These are phyloP conservation scores for Pneumocystis jirovecii DNA, from an alignment of 1,139 yeast species.

Conservation along the genomic window DNA sequence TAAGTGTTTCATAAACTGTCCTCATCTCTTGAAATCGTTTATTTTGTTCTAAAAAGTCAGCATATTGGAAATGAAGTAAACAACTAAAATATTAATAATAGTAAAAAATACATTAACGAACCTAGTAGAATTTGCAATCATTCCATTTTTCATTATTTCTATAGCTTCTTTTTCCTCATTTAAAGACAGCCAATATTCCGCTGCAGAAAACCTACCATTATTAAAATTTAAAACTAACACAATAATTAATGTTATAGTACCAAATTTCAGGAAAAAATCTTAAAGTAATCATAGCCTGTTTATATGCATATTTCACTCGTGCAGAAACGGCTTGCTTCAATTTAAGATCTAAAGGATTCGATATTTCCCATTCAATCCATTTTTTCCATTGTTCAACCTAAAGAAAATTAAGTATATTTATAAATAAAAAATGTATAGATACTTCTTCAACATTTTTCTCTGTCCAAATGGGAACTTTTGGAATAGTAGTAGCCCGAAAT, in stretches of 20 bases:
- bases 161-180: constrained; percentile 23
- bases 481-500: constrained; percentile 28
- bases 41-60: constrained; percentile 55
- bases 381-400: constrained; percentile 42
- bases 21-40: constrained; percentile 40
- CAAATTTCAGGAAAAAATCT: constrained; percentile 72
- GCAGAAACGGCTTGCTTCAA: constrained; percentile 27
- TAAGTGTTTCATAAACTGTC: constrained; percentile 36
- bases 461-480: constrained; percentile 27
- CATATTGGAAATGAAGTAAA: constrained; percentile 48
- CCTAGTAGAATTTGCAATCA: constrained; percentile 49
- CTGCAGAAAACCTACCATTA: constrained; percentile 1
- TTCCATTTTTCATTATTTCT: constrained; percentile 39
- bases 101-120: not conserved
- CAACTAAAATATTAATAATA: constrained; percentile 26
- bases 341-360: constrained; percentile 48
- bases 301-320: constrained; percentile 60
- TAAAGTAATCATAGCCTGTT: constrained; percentile 53
- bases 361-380: constrained; percentile 70
- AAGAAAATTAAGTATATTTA: not conserved
- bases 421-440: not conserved
- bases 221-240: constrained; percentile 14
- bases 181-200: not conserved
- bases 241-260: constrained; percentile 50
- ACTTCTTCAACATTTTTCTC: constrained; percentile 27